Evolutionary conservation across 2,329 filamentous ascomycete genomes (phyloP).

Genomic region (Kalmusia sp.): DNA sequence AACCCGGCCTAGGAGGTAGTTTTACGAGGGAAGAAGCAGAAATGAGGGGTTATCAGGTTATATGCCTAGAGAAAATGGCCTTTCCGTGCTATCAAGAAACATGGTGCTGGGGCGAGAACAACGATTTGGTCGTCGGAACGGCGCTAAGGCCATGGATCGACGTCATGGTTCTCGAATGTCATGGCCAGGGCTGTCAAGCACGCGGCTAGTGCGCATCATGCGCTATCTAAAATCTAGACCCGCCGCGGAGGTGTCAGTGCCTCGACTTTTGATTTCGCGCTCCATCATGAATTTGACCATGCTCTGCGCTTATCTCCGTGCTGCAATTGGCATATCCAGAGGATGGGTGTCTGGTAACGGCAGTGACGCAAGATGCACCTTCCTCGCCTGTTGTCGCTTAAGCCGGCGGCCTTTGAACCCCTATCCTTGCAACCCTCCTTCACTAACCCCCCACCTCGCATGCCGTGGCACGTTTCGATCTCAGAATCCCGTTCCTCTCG

Average conservation of each 20-base stretch:
- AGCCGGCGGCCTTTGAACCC: not conserved
- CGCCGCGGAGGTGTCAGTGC: not conserved
- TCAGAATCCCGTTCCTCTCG: not conserved
- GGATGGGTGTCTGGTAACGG: not conserved
- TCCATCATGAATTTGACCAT: not conserved
- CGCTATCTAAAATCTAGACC: not conserved
- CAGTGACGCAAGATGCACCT: constrained; percentile 5
- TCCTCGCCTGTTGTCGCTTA: constrained; percentile 10
- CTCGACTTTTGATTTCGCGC: not conserved
- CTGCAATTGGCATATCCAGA: not conserved
- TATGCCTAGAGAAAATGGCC: not conserved
- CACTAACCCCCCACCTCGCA: constrained; percentile 1
- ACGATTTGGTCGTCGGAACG: constrained; percentile 10
- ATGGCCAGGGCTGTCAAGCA: not conserved
- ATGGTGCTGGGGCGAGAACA: constrained; percentile 15
- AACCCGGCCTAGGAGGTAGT: not conserved
- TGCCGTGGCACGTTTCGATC: not conserved
- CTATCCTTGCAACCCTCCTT: not conserved
- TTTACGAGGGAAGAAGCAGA: not conserved
- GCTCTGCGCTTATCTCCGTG: not conserved
- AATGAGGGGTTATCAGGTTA: not conserved
- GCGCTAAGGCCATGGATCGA: constrained; percentile 18
- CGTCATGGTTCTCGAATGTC: constrained; percentile 20
- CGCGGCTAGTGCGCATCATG: constrained; percentile 9
- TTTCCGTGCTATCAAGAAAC: not conserved